Percentiles rank a stretch among this genome's conserved stretches.
Conservation (phyloP, 2,329 filamentous ascomycete species). For the Hymenoscyphus fraxineus region DNA sequence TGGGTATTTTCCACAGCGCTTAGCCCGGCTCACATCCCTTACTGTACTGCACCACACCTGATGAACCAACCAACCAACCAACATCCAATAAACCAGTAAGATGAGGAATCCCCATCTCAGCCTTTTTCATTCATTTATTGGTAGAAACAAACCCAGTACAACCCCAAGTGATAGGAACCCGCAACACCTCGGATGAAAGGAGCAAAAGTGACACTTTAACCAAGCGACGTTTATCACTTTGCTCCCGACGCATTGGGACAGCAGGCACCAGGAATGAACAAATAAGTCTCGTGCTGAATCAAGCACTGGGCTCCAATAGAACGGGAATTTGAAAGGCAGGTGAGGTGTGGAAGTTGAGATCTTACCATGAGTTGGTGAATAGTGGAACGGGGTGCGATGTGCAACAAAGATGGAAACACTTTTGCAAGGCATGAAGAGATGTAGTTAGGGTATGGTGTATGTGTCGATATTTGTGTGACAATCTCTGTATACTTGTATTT, state of each 20-base stretch:
- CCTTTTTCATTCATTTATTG: not conserved
- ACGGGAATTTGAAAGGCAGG: not conserved
- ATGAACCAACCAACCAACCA: too few relatives aligned
- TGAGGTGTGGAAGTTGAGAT: constrained; percentile 3
- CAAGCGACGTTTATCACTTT: not conserved
- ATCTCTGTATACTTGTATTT: not conserved
- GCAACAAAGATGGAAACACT: constrained; percentile 16
- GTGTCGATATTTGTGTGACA: not conserved
- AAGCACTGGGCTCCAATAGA: not conserved
- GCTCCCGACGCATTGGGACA: not conserved
- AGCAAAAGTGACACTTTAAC: constrained; percentile 3
- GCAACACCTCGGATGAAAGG: constrained; percentile 3
- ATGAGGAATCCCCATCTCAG: not conserved
- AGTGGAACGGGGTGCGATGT: constrained; percentile 18
- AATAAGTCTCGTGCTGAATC: not conserved
- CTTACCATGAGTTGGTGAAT: constrained; percentile 16
- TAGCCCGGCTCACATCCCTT: too few relatives aligned
- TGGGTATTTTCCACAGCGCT: too few relatives aligned
- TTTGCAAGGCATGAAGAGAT: not conserved
- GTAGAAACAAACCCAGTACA: not conserved
- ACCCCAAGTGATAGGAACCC: not conserved
- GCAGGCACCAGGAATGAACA: too few relatives aligned
- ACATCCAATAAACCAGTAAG: too few relatives aligned
- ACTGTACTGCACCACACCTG: too few relatives aligned
- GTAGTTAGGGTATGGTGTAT: not conserved